Conservation (phyloP, 139 green algal genomes). For the Raphidocelis subcapitata region DNA sequence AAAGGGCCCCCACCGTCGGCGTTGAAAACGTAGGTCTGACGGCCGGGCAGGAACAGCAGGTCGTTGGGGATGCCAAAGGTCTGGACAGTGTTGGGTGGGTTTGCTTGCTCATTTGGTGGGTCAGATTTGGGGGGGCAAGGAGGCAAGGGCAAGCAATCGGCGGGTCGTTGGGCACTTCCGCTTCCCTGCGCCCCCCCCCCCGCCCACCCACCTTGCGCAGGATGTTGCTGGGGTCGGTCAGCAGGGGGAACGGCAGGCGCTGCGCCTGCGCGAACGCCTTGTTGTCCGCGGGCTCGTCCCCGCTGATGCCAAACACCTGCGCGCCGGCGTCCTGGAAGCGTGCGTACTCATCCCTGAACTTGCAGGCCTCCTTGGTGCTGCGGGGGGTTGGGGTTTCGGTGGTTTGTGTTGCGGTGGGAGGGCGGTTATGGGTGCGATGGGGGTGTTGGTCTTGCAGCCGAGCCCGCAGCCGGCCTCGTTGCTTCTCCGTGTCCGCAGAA, state of each 20-base stretch:
- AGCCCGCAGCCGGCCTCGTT: too few relatives aligned
- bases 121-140: not conserved
- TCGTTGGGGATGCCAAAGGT: constrained; percentile 51
- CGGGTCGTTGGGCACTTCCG: not conserved
- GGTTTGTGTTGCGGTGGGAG: too few relatives aligned
- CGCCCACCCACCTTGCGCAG: constrained; percentile 45
- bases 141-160: not conserved
- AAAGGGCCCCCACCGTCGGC: not conserved
- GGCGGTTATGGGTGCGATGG: too few relatives aligned
- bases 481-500: too few relatives aligned
- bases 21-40: constrained; percentile 65
- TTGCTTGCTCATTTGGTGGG: not conserved
- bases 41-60: constrained; percentile 62
- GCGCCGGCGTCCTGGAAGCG: constrained; percentile 43
- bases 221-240: constrained; percentile 46
- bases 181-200: not conserved
- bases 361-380: constrained; percentile 57
- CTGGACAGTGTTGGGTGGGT: constrained; percentile 4
- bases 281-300: constrained; percentile 48
- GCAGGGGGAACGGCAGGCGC: constrained; percentile 50
- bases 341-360: constrained; percentile 62
- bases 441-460: too few relatives aligned
- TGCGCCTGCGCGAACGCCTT: constrained; percentile 51
- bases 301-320: constrained; percentile 59
- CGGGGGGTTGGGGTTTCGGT: too few relatives aligned